phyloP scores from a whole-genome alignment of 192 early-diverging fungal genomes.

The Chytriomyces sp. region DNA sequence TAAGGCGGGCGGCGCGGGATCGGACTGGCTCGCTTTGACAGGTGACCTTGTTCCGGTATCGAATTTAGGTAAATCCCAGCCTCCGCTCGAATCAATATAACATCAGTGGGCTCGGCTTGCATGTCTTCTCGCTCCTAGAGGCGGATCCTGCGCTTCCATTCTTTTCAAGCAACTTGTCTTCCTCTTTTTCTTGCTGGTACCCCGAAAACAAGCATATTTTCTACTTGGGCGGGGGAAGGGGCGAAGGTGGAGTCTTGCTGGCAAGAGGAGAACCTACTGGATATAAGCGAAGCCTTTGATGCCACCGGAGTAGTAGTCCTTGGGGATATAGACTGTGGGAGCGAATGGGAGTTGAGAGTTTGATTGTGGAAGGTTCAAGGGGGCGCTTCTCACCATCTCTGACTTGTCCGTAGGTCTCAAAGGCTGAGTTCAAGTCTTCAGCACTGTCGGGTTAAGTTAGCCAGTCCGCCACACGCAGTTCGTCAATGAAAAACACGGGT shows the following conservation, averaged over 20 bases:
- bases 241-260: not conserved
- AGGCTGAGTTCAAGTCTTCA: constrained; percentile 45
- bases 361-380: not conserved
- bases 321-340: constrained; percentile 46
- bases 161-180: not conserved
- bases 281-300: constrained; percentile 54
- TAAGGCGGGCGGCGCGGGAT: not conserved
- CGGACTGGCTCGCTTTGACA: not conserved
- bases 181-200: constrained; percentile 6
- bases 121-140: not conserved
- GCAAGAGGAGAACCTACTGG: constrained; percentile 36
- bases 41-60: not conserved
- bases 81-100: too few relatives aligned
- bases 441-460: constrained; percentile 21
- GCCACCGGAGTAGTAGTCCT: constrained; percentile 45
- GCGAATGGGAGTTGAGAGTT: not conserved
- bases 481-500: not conserved
- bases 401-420: constrained; percentile 47
- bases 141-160: not conserved
- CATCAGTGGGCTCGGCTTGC: too few relatives aligned
- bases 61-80: too few relatives aligned
- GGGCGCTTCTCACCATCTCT: constrained; percentile 36
- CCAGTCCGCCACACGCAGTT: not conserved
- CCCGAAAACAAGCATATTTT: not conserved
- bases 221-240: not conserved